A percentile compares a stretch with the other conserved stretches of the same genome.
phyloP scores from a whole-genome alignment of 2,329 filamentous ascomycete species.

The Coleophoma crateriformis region DNA sequence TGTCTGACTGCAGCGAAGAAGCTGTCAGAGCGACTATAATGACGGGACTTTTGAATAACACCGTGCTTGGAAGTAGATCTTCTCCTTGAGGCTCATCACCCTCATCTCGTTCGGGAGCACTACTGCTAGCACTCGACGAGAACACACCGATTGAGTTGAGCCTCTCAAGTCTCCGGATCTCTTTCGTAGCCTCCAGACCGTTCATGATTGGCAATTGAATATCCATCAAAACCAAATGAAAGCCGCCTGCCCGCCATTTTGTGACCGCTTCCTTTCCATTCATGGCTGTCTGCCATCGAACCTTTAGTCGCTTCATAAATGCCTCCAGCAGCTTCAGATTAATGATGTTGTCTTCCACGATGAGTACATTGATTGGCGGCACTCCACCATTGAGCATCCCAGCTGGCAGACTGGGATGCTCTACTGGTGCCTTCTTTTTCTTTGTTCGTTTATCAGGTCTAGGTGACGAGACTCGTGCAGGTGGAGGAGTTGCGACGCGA shows the following conservation, averaged over 20 bases:
- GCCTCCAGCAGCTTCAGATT: conserved; percentile 90
- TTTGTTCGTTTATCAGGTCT: conserved; percentile 33
- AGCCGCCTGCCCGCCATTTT: conserved; percentile 89
- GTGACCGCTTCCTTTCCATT: conserved; percentile 89
- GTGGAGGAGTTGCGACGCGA: conserved; percentile 33
- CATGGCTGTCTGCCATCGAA: conserved; percentile 95
- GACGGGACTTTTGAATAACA: conserved; percentile 89
- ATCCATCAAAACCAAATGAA: conserved; percentile 96
- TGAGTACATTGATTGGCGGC: conserved; percentile 93
- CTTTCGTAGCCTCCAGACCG: conserved; percentile 87
- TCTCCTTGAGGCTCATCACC: conserved; percentile 48
- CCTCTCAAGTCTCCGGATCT: conserved; percentile 84
- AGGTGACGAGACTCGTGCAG: conserved; percentile 39
- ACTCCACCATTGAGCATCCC: conserved; percentile 75
- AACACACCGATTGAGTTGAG: conserved; percentile 93
- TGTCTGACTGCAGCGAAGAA: conserved; percentile 88
- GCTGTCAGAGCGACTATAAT: conserved; percentile 97
- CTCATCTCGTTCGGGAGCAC: conserved; percentile 36
- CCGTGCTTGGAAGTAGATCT: conserved; percentile 62
- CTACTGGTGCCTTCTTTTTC: conserved; percentile 48
- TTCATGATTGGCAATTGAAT: conserved; percentile 97
- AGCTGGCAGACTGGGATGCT: conserved; percentile 44
- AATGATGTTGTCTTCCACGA: conserved; percentile 98
- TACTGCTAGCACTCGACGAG: conserved; percentile 57
- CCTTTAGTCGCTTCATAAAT: conserved; percentile 92